Evolutionary conservation across 345 rosid species (phyloP).

Genomic region (Populus nigra): DNA sequence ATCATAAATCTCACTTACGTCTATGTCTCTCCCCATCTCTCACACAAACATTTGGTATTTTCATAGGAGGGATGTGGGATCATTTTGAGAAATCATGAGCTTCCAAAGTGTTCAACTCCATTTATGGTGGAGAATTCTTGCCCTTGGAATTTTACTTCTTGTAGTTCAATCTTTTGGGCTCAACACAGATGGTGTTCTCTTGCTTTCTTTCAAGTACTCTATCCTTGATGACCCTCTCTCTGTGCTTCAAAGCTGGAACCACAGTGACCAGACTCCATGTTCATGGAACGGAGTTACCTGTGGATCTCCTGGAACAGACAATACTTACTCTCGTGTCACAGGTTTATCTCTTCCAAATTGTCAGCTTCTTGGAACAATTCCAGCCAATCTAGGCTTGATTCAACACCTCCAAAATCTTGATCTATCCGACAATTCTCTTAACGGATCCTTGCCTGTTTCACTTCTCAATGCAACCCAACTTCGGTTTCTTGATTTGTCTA

Average conservation of each 20-base stretch:
- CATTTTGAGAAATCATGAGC: slow-evolving; percentile 44
- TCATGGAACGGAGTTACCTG: slow-evolving; percentile 82
- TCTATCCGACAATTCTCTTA: slow-evolving; percentile 74
- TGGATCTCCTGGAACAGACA: slow-evolving; percentile 26
- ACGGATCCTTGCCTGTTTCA: slow-evolving; percentile 66
- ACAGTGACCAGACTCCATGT: slow-evolving; percentile 63
- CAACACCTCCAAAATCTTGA: slow-evolving; percentile 55
- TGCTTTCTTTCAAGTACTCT: slow-evolving; percentile 73
- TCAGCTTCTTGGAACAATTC: slow-evolving; percentile 67
- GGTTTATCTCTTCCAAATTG: slow-evolving; percentile 59
- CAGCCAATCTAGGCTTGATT: slow-evolving; percentile 64
- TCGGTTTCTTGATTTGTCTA: slow-evolving; percentile 65
- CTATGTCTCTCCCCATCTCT: not conserved
- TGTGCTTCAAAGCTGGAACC: slow-evolving; percentile 59
- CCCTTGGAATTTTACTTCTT: slow-evolving; percentile 8
- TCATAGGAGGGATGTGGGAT: slow-evolving; percentile 37
- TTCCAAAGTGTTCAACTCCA: slow-evolving; percentile 28
- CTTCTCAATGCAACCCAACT: slow-evolving; percentile 59
- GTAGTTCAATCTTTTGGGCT: slow-evolving; percentile 36
- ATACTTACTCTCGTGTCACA: slow-evolving; percentile 45
- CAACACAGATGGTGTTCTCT: slow-evolving; percentile 68
- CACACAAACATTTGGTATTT: not conserved
- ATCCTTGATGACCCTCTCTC: slow-evolving; percentile 62
- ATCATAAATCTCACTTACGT: slow-evolving; percentile 40
- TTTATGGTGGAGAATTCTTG: slow-evolving; percentile 34